Evolutionary conservation across 176 grass and related monocot genomes (phyloP).

Genomic region (Aegilops tauschii): DNA sequence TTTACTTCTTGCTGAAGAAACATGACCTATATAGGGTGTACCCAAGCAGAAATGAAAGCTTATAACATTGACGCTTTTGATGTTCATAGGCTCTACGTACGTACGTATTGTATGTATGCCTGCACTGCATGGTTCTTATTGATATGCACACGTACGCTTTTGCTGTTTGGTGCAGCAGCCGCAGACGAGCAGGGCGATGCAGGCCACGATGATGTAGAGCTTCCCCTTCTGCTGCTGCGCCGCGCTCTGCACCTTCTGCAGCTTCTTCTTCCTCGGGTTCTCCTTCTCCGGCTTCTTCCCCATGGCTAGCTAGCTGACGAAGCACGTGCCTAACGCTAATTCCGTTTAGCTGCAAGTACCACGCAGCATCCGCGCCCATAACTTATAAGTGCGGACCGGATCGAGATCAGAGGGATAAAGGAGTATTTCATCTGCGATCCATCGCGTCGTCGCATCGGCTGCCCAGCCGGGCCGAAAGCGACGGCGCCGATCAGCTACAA

Average conservation of each 20-base stretch:
- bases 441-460: neutral
- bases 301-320: neutral
- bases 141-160: neutral
- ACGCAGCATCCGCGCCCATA: neutral
- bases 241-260: constrained; percentile 21
- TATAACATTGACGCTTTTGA: neutral
- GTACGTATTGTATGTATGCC: neutral
- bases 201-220: neutral
- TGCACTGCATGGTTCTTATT: neutral
- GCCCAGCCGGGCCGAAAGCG: neutral
- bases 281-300: constrained; percentile 27
- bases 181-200: neutral
- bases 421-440: neutral
- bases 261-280: neutral
- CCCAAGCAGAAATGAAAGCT: neutral
- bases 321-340: neutral
- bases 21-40: too few species aligned
- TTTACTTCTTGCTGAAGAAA: too few species aligned
- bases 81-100: neutral
- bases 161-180: neutral
- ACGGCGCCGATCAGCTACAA: neutral
- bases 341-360: neutral
- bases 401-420: neutral
- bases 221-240: constrained; percentile 36
- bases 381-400: neutral